phyloP scores from a whole-genome alignment of 306 rosid species.

The Citrullus amarus region DNA sequence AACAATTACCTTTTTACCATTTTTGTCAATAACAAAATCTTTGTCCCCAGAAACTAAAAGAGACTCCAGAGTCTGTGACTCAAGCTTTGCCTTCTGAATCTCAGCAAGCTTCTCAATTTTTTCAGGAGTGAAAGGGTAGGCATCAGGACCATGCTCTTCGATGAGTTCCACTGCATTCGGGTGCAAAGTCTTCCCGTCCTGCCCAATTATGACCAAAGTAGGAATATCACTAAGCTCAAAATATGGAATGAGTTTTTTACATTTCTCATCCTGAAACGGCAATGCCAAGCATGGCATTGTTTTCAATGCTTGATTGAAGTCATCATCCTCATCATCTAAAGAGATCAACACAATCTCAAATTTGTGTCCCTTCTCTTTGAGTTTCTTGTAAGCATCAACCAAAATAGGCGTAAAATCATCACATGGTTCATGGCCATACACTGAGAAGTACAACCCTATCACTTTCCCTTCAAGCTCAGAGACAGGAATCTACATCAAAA shows the following conservation, averaged over 20 bases:
- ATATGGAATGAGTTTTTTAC: slow-evolving; percentile 26
- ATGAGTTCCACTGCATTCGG: slow-evolving; percentile 38
- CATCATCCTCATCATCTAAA: slow-evolving; percentile 36
- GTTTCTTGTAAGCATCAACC: slow-evolving; percentile 36
- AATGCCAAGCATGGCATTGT: slow-evolving; percentile 50
- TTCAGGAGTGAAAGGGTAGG: slow-evolving; percentile 68
- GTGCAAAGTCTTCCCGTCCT: slow-evolving; percentile 52
- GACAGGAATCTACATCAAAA: slow-evolving; percentile 23
- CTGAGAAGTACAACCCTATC: slow-evolving; percentile 46
- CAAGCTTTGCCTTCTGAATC: slow-evolving; percentile 44
- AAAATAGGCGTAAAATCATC: slow-evolving; percentile 32
- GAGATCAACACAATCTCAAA: slow-evolving; percentile 56
- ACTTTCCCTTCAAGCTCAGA: slow-evolving; percentile 65
- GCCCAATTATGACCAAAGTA: slow-evolving; percentile 49
- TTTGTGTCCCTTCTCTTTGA: slow-evolving; percentile 39
- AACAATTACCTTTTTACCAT: slow-evolving; percentile 37
- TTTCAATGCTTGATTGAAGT: slow-evolving; percentile 25
- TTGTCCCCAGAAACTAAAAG: slow-evolving; percentile 36
- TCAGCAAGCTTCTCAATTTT: slow-evolving; percentile 42
- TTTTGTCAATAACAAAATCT: slow-evolving; percentile 41
- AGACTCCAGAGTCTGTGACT: slow-evolving; percentile 53
- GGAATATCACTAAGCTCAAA: slow-evolving; percentile 49
- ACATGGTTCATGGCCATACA: slow-evolving; percentile 10
- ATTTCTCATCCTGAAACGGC: slow-evolving; percentile 43
- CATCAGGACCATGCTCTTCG: slow-evolving; percentile 43